Percentiles rank a stretch among this genome's conserved stretches.
Evolutionary conservation across 352 stramenopile species (phyloP).

Genomic region (Phytophthora brassicae): DNA sequence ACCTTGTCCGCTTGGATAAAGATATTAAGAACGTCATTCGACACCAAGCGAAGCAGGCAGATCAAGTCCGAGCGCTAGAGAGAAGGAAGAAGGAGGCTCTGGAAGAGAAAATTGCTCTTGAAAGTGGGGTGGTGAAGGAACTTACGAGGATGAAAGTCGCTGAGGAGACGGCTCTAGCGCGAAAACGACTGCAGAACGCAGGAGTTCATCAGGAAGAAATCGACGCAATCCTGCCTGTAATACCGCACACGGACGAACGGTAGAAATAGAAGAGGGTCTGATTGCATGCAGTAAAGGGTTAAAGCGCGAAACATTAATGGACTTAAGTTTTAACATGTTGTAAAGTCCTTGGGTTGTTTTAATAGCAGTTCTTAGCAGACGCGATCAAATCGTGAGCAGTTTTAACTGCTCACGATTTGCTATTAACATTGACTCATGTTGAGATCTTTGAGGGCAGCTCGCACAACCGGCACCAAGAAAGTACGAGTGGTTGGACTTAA

Average conservation of each 20-base stretch:
- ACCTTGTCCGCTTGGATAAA: constrained; percentile 13
- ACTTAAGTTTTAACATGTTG: neutral
- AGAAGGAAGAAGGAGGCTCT: constrained; percentile 18
- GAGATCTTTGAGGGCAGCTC: too few species aligned
- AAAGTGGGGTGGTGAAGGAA: constrained; percentile 14
- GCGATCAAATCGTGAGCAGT: too few species aligned
- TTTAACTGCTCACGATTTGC: too few species aligned
- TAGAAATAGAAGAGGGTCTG: neutral
- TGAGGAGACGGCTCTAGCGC: constrained; percentile 28
- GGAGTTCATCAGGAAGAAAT: constrained; percentile 29
- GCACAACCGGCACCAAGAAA: too few species aligned
- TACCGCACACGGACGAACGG: constrained; percentile 4
- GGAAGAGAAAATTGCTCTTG: constrained; percentile 6
- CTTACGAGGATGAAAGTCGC: constrained; percentile 23
- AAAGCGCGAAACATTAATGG: too few species aligned
- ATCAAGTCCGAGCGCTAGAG: constrained; percentile 13
- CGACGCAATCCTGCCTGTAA: constrained; percentile 25
- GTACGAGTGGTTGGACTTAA: too few species aligned
- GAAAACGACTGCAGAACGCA: constrained; percentile 24
- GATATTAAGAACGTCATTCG: constrained; percentile 14
- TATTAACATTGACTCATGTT: too few species aligned
- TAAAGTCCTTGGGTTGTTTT: too few species aligned
- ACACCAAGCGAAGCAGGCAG: constrained; percentile 10
- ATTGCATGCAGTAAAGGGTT: neutral
- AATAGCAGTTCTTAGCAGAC: too few species aligned